phyloP scores from a whole-genome alignment of 2,329 filamentous ascomycete species.

The Pseudopithomyces chartarum region DNA sequence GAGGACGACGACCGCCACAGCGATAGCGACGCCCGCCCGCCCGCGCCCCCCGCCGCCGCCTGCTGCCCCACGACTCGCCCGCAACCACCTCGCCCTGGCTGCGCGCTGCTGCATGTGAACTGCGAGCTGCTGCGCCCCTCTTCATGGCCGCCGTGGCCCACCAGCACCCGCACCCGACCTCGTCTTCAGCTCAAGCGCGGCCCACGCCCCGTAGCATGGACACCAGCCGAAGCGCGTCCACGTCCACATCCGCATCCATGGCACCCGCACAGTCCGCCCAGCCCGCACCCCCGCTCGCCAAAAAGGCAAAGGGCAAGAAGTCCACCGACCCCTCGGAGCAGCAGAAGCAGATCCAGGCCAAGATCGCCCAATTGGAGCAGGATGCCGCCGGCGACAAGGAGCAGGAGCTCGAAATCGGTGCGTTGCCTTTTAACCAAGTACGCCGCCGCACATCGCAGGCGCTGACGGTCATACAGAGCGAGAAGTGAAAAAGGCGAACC shows the following conservation, averaged over 20 bases:
- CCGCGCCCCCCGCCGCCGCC: conserved; percentile 9
- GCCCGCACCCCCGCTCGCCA: conserved; percentile 60
- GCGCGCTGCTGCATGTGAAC: conserved; percentile 4
- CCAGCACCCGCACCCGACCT: conserved; percentile 40
- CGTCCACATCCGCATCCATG: conserved; percentile 50
- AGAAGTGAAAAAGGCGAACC: conserved; percentile 91
- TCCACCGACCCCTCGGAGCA: conserved; percentile 83
- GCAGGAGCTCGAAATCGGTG: conserved; percentile 93
- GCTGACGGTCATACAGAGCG: conserved; percentile 66
- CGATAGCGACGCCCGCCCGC: conserved; percentile 12
- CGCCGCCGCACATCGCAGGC: neutral
- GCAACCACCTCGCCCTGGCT: conserved; percentile 9
- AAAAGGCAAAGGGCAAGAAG: conserved; percentile 87
- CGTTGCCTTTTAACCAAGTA: conserved; percentile 24
- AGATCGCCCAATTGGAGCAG: conserved; percentile 93
- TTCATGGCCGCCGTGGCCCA: conserved; percentile 45
- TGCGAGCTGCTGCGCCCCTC: conserved; percentile 6
- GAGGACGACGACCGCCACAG: conserved; percentile 14
- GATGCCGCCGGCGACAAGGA: conserved; percentile 94
- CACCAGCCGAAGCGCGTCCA: conserved; percentile 45
- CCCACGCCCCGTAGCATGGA: conserved; percentile 48
- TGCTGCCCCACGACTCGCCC: neutral
- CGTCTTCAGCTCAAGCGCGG: conserved; percentile 28
- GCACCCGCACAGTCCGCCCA: conserved; percentile 50
- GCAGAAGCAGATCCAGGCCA: conserved; percentile 86